Evolutionary conservation across 176 grass and related monocot genomes (phyloP).

Genomic region (Thalia dealbata): DNA sequence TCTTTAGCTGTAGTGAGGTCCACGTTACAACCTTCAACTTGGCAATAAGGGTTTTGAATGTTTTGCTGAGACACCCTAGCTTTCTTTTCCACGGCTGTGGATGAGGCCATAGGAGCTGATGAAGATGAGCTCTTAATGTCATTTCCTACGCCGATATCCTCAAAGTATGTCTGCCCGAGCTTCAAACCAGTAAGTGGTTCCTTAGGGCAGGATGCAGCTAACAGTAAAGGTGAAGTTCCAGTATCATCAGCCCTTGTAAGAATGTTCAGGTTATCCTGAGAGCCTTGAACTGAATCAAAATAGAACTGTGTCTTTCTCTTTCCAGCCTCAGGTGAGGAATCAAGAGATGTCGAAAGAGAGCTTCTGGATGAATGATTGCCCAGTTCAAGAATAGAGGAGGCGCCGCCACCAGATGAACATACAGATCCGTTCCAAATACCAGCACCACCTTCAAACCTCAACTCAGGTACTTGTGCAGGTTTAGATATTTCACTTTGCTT

Average conservation of each 20-base stretch:
- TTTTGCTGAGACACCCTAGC: conserved; percentile 22
- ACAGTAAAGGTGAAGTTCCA: conserved; percentile 14
- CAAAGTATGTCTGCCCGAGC: conserved; percentile 34
- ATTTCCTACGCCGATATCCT: conserved; percentile 42
- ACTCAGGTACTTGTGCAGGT: conserved; percentile 15
- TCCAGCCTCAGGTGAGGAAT: conserved; percentile 3
- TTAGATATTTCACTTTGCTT: conserved; percentile 10
- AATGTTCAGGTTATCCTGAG: background rate
- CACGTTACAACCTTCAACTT: conserved; percentile 80
- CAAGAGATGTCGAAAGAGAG: conserved; percentile 26
- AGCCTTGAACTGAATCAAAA: conserved; percentile 21
- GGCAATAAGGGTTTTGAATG: conserved; percentile 27
- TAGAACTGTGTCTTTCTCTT: conserved; percentile 33
- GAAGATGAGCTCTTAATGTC: conserved; percentile 28
- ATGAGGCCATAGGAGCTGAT: background rate
- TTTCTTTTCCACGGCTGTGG: conserved; percentile 8
- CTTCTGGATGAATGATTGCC: conserved; percentile 46
- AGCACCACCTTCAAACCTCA: conserved; percentile 6
- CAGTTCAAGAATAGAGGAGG: conserved; percentile 41
- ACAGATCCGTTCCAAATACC: background rate
- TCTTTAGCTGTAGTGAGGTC: conserved; percentile 77
- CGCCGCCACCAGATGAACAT: conserved; percentile 20
- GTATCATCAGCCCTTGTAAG: conserved; percentile 20
- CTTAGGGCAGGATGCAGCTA: background rate
- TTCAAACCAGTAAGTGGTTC: conserved; percentile 17